A percentile compares a stretch with the other conserved stretches of the same genome.
These are phyloP conservation scores for Ensete glaucum DNA, from an alignment of 176 grass and related monocot species.

Conservation along the genomic window DNA sequence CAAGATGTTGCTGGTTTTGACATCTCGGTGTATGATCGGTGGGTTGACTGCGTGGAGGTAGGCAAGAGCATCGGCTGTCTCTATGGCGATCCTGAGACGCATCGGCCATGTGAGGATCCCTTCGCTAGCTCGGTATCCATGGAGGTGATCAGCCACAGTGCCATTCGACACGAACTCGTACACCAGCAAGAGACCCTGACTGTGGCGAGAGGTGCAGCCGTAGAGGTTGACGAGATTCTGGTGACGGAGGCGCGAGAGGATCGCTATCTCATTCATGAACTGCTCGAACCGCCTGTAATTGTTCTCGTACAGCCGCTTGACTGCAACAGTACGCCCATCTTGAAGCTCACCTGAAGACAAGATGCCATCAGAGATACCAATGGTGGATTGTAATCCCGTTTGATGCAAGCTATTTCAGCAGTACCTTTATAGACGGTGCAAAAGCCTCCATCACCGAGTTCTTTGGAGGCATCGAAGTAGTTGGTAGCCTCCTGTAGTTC, in stretches of 20 bases:
- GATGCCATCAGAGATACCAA: background rate
- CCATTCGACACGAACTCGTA: conserved; percentile 68
- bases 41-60: conserved; percentile 42
- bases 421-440: conserved; percentile 13
- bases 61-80: conserved; percentile 35
- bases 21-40: conserved; percentile 47
- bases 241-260: conserved; percentile 52
- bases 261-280: conserved; percentile 59
- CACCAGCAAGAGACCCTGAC: conserved; percentile 43
- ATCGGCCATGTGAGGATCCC: background rate
- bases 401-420: background rate
- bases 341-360: conserved; percentile 21
- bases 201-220: conserved; percentile 36
- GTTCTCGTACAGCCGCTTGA: conserved; percentile 66
- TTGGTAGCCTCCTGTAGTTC: conserved; percentile 5
- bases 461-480: conserved; percentile 3
- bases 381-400: too few species aligned
- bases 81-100: conserved; percentile 29
- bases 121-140: background rate
- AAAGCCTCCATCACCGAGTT: conserved; percentile 14
- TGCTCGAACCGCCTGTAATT: conserved; percentile 52
- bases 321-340: conserved; percentile 36
- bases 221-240: conserved; percentile 48
- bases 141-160: conserved; percentile 54
- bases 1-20: conserved; percentile 60